A percentile compares a stretch with the other conserved stretches of the same genome.
Evolutionary conservation across 306 rosid genomes (phyloP).

Genomic region (Castanea mollissima): DNA sequence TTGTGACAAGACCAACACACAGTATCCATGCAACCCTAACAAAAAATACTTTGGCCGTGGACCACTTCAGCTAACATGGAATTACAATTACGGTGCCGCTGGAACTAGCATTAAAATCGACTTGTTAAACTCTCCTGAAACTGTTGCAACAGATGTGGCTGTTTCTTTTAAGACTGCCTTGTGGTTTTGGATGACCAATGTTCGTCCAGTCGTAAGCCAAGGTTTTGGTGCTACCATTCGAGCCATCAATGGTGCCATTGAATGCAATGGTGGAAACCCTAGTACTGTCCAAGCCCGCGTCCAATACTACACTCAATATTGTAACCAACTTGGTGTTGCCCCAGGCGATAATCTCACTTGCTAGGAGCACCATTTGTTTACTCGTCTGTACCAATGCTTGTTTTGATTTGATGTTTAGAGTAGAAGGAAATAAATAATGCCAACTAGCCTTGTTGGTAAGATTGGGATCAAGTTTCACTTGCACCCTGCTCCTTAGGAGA

Average conservation of each 20-base stretch:
- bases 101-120: slow-evolving; percentile 56
- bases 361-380: slow-evolving; percentile 15
- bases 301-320: slow-evolving; percentile 53
- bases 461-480: too few species aligned
- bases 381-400: too few species aligned
- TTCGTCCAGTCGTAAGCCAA: slow-evolving; percentile 48
- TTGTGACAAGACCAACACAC: slow-evolving; percentile 53
- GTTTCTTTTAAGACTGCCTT: slow-evolving; percentile 71
- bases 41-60: slow-evolving; percentile 84
- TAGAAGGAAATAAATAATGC: too few species aligned
- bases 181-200: slow-evolving; percentile 77
- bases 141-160: slow-evolving; percentile 47
- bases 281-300: slow-evolving; percentile 44
- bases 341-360: slow-evolving; percentile 71
- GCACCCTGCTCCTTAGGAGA: too few species aligned
- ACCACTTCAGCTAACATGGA: slow-evolving; percentile 85
- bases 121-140: slow-evolving; percentile 66
- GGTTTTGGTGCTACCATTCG: slow-evolving; percentile 87
- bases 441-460: too few species aligned
- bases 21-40: slow-evolving; percentile 60
- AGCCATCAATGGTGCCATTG: slow-evolving; percentile 77
- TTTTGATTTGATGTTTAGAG: too few species aligned
- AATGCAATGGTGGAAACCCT: slow-evolving; percentile 57
- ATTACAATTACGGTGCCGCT: slow-evolving; percentile 76
- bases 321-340: slow-evolving; percentile 57